phyloP scores from a whole-genome alignment of 495 filamentous ascomycete genomes.

The Penicillium pulvis region DNA sequence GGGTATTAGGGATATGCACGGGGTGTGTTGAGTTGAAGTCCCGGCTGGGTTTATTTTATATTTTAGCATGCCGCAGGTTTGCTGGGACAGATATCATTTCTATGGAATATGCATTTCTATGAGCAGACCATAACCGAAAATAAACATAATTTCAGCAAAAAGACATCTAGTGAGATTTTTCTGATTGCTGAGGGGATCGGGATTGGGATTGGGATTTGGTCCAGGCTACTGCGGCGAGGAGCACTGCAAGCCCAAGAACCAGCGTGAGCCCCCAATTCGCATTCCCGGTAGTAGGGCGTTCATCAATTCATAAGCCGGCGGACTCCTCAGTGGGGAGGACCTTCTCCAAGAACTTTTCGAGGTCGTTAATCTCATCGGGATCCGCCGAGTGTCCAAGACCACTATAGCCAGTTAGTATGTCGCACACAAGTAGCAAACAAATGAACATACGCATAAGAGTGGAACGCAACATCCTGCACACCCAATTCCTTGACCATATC shows the following conservation, averaged over 20 bases:
- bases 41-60: neutral
- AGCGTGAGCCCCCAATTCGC: conserved; percentile 24
- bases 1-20: conserved; percentile 3
- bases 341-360: conserved; percentile 73
- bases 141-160: neutral
- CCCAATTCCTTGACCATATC: conserved; percentile 65
- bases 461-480: conserved; percentile 69
- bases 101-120: neutral
- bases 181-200: neutral
- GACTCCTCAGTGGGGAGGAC: conserved; percentile 61
- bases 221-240: conserved; percentile 52
- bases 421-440: neutral
- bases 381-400: conserved; percentile 76
- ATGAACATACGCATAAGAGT: conserved; percentile 68
- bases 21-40: neutral
- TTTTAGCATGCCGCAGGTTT: neutral
- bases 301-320: conserved; percentile 53
- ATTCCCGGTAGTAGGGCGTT: conserved; percentile 4
- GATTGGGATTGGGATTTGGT: conserved; percentile 2
- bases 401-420: conserved; percentile 40
- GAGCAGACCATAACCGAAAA: neutral
- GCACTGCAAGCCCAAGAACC: conserved; percentile 46
- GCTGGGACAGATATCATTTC: neutral
- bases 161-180: neutral
- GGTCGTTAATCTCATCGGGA: conserved; percentile 76